A percentile compares a stretch with the other conserved stretches of the same genome.
Evolutionary conservation across 768 basidiomycete genomes (phyloP).

Genomic region (Trametes elegans): DNA sequence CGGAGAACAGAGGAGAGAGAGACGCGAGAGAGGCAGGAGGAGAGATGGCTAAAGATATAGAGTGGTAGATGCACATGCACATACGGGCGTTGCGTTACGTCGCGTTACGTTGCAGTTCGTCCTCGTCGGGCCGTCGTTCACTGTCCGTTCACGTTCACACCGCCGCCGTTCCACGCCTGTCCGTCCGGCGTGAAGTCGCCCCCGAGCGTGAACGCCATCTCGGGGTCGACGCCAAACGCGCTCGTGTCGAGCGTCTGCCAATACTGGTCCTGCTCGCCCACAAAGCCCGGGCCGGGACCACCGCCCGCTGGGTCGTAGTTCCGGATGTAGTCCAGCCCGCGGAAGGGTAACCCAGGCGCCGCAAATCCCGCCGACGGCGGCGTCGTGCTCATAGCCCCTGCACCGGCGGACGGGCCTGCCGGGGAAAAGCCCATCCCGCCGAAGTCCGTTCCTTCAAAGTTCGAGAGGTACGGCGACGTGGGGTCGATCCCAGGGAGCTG

Average conservation of each 20-base stretch:
- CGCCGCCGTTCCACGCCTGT: neutral
- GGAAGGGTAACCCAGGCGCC: constrained; percentile 76
- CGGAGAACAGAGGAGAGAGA: neutral
- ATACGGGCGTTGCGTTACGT: no score
- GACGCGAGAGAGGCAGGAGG: neutral
- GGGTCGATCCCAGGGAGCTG: constrained; percentile 12
- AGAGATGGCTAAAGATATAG: constrained; percentile 2
- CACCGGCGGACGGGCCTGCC: neutral
- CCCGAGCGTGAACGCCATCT: constrained; percentile 64
- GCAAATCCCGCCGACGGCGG: constrained; percentile 45
- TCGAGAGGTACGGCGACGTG: constrained; percentile 7
- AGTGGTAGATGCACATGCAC: neutral
- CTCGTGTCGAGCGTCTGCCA: constrained; percentile 64
- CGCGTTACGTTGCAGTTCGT: neutral
- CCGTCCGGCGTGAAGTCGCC: constrained; percentile 29
- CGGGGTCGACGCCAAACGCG: constrained; percentile 75
- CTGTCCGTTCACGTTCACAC: neutral
- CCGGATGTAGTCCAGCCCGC: constrained; percentile 79
- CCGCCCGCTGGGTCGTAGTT: constrained; percentile 55
- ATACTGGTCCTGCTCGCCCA: constrained; percentile 38
- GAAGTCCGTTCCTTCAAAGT: constrained; percentile 10
- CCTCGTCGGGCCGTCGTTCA: neutral
- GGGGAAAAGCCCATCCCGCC: constrained; percentile 6
- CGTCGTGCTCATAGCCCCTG: constrained; percentile 19
- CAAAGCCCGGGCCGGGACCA: neutral